These are phyloP conservation scores for Cryphonectria carpinicola DNA, from an alignment of 2,329 filamentous ascomycete species.

Conservation along the genomic window DNA sequence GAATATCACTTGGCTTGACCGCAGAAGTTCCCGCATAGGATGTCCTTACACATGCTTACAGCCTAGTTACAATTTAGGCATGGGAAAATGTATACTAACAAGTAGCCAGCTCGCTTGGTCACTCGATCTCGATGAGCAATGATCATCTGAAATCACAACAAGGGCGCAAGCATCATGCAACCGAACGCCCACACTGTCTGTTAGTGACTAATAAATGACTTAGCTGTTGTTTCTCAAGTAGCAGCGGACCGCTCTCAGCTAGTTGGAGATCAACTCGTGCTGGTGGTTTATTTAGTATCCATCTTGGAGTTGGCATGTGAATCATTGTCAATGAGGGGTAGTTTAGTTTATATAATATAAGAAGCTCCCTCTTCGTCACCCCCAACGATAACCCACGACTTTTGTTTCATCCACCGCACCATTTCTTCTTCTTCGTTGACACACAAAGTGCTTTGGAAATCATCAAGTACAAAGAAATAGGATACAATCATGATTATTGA, in stretches of 20 bases:
- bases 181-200: no score
- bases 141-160: background rate
- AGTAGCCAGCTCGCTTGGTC: no score
- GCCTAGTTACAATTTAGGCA: no score
- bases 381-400: background rate
- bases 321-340: background rate
- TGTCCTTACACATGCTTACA: no score
- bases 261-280: background rate
- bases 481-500: background rate
- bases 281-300: background rate
- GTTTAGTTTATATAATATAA: background rate
- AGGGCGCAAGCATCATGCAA: no score
- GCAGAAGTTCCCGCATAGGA: no score
- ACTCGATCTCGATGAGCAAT: background rate
- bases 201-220: background rate
- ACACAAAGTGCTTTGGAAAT: background rate
- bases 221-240: background rate
- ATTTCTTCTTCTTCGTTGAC: background rate
- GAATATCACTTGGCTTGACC: no score
- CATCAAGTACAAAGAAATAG: background rate
- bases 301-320: background rate
- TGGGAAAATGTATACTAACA: no score
- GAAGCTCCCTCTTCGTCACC: background rate
- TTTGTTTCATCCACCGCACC: background rate
- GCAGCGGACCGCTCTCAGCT: background rate